phyloP scores from a whole-genome alignment of 805 yeast species.

The Tetrapisispora phaffii region DNA sequence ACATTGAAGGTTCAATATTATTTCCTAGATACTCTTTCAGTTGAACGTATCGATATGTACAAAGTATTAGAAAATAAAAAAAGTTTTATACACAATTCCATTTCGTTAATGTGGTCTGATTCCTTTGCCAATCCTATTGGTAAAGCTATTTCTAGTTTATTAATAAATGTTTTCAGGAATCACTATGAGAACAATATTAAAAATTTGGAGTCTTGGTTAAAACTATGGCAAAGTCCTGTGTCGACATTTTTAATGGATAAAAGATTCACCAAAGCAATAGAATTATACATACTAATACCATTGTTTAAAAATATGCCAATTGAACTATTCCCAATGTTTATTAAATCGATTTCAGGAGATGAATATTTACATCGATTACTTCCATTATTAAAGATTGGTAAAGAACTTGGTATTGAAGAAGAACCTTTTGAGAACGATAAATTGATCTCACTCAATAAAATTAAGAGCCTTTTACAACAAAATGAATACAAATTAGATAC shows the following conservation, averaged over 20 bases:
- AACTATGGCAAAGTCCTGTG: constrained; percentile 40
- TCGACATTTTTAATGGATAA: constrained; percentile 28
- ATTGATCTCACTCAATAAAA: constrained; percentile 27
- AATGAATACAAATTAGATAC: constrained; percentile 41
- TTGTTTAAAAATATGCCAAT: constrained; percentile 44
- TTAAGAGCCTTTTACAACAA: constrained; percentile 38
- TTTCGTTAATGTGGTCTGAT: constrained; percentile 41
- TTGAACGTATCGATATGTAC: constrained; percentile 34
- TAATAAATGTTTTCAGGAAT: constrained; percentile 30
- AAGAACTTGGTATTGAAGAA: constrained; percentile 43
- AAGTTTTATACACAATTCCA: constrained; percentile 37
- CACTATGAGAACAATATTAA: constrained; percentile 14
- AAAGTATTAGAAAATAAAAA: constrained; percentile 38
- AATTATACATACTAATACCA: constrained; percentile 51
- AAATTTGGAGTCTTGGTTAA: constrained; percentile 34
- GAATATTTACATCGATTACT: constrained; percentile 34
- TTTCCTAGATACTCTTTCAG: constrained; percentile 46
- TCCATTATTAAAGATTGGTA: constrained; percentile 54
- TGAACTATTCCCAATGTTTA: constrained; percentile 33
- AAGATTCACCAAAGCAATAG: constrained; percentile 38
- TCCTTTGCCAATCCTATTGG: constrained; percentile 60
- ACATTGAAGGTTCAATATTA: constrained; percentile 53
- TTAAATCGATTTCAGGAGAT: constrained; percentile 6
- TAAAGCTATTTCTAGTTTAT: constrained; percentile 40
- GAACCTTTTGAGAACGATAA: constrained; percentile 38